phyloP scores from a whole-genome alignment of 177 flowering plant species.

The Vitis hybrid region DNA sequence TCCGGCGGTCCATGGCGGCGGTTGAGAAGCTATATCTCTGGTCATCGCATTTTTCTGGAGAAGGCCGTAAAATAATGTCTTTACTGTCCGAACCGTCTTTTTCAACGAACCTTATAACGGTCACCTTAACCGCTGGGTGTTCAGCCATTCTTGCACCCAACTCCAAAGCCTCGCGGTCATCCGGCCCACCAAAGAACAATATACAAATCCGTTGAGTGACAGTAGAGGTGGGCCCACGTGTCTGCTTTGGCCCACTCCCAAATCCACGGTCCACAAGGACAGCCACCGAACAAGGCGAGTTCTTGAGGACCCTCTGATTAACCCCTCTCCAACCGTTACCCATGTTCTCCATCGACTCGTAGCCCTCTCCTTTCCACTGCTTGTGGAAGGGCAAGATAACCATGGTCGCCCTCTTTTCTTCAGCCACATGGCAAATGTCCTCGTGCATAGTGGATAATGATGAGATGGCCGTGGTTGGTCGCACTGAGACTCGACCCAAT shows the following conservation, averaged over 20 bases:
- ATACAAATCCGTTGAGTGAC: constrained; percentile 40
- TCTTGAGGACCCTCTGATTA: constrained; percentile 51
- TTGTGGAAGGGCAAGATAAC: constrained; percentile 68
- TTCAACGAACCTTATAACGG: constrained; percentile 43
- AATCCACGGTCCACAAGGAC: constrained; percentile 74
- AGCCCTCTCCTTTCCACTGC: constrained; percentile 33
- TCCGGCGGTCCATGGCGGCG: constrained; percentile 41
- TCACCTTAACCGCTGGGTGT: constrained; percentile 57
- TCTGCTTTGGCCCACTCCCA: constrained; percentile 19
- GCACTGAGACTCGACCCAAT: constrained; percentile 47
- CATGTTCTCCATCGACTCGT: constrained; percentile 38
- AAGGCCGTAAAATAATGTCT: constrained; percentile 24
- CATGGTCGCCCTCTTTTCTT: constrained; percentile 50
- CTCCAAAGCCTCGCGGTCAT: constrained; percentile 70
- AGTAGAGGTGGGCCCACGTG: constrained; percentile 16
- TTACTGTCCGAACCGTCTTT: background rate
- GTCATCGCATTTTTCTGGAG: constrained; percentile 25
- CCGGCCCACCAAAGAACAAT: constrained; percentile 79
- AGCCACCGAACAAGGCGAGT: constrained; percentile 69
- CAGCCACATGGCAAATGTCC: constrained; percentile 67
- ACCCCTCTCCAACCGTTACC: constrained; percentile 66
- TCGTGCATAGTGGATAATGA: constrained; percentile 64
- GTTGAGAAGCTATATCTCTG: constrained; percentile 46
- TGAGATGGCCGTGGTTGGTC: constrained; percentile 57
- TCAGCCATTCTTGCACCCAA: constrained; percentile 70